Evolutionary conservation across 257 asterid genomes (phyloP).

Genomic region (Capsicum rhomboideum): DNA sequence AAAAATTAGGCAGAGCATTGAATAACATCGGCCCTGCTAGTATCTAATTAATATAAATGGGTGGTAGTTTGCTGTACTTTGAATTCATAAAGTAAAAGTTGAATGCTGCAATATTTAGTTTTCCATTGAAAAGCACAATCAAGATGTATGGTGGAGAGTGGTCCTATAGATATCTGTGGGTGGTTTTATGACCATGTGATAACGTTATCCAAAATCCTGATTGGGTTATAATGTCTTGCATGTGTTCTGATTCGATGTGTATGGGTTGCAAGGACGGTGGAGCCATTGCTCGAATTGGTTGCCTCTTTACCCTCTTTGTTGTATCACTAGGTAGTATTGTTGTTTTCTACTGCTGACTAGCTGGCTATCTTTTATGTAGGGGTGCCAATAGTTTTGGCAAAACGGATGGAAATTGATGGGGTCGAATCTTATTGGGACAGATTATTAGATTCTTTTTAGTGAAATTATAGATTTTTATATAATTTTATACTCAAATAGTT

Average conservation of each 20-base stretch:
- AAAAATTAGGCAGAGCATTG: slow-evolving; percentile 8
- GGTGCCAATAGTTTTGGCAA: not conserved
- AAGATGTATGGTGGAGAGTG: slow-evolving; percentile 6
- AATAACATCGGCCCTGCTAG: slow-evolving; percentile 7
- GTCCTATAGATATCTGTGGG: slow-evolving; percentile 11
- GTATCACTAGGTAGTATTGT: too few species aligned
- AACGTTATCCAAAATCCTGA: not conserved
- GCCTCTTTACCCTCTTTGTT: not conserved
- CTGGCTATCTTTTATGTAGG: not conserved
- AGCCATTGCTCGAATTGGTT: not conserved
- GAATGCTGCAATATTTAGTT: not conserved
- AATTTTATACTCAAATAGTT: too few species aligned
- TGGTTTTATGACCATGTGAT: slow-evolving; percentile 5
- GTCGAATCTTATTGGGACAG: not conserved
- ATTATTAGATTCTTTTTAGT: not conserved
- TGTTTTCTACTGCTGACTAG: not conserved
- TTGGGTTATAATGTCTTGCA: not conserved
- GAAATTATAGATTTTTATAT: too few species aligned
- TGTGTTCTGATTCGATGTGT: not conserved
- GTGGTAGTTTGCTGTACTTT: not conserved
- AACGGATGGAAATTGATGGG: not conserved
- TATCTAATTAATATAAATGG: slow-evolving; percentile 7
- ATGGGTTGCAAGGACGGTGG: not conserved
- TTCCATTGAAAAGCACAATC: not conserved
- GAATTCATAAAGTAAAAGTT: not conserved